These are phyloP conservation scores for Wilcoxina mikolae DNA, from an alignment of 495 filamentous ascomycete genomes.

Conservation along the genomic window DNA sequence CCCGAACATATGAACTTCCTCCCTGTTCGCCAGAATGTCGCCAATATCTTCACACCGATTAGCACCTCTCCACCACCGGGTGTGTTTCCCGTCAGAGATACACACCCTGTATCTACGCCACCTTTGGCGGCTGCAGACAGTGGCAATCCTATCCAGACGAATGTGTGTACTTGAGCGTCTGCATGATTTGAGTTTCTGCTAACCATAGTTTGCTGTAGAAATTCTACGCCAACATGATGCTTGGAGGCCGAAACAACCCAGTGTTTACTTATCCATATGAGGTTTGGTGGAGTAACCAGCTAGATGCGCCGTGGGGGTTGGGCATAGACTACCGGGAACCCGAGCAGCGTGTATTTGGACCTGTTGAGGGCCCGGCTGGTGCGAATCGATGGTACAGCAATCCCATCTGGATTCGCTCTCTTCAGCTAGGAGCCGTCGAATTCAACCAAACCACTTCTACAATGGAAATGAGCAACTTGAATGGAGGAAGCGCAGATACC, in stretches of 20 bases:
- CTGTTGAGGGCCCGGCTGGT: not conserved
- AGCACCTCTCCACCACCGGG: slow-evolving; percentile 2
- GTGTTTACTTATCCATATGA: slow-evolving; percentile 78
- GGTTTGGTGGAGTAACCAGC: slow-evolving; percentile 43
- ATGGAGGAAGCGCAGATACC: not conserved
- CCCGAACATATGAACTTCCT: slow-evolving; percentile 4
- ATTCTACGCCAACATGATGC: slow-evolving; percentile 78
- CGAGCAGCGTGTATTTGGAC: slow-evolving; percentile 1
- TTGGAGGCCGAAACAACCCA: slow-evolving; percentile 53
- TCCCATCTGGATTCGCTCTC: slow-evolving; percentile 6
- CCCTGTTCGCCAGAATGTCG: slow-evolving; percentile 3
- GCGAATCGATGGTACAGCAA: slow-evolving; percentile 5
- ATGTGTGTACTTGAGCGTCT: not conserved
- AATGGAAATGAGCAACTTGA: slow-evolving; percentile 3
- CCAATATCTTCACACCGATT: slow-evolving; percentile 7
- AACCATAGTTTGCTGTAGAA: slow-evolving; percentile 1
- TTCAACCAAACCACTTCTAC: not conserved
- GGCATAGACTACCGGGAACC: slow-evolving; percentile 6
- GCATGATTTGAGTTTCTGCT: not conserved
- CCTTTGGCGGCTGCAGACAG: not conserved
- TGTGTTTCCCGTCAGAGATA: slow-evolving; percentile 4
- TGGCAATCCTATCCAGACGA: slow-evolving; percentile 6
- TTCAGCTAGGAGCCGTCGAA: slow-evolving; percentile 2
- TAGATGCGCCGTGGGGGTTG: slow-evolving; percentile 1
- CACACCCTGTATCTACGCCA: slow-evolving; percentile 3